phyloP scores from a whole-genome alignment of 495 filamentous ascomycete genomes.

The Penicillium atrosanguineum region DNA sequence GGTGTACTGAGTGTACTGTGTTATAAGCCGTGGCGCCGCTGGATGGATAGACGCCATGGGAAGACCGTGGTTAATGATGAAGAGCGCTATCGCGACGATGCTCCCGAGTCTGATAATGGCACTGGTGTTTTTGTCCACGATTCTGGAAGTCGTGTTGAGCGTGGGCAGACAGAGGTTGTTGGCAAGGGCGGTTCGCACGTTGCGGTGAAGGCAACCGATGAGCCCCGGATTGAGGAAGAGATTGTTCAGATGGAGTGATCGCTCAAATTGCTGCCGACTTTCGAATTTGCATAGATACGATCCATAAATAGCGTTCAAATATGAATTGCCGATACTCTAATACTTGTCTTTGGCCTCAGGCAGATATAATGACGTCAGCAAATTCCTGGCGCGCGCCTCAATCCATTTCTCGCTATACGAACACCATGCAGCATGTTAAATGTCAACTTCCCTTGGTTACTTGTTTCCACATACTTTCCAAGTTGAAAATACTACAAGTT shows the following conservation, averaged over 20 bases:
- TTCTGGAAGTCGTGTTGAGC: neutral
- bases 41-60: conserved; percentile 49
- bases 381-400: too few species aligned
- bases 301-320: neutral
- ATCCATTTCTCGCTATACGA: too few species aligned
- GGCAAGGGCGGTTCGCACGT: conserved; percentile 15
- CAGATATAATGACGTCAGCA: neutral
- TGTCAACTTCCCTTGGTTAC: neutral
- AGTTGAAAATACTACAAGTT: neutral
- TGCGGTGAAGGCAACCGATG: conserved; percentile 15
- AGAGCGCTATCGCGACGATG: conserved; percentile 24
- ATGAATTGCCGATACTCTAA: neutral
- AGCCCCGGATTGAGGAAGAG: conserved; percentile 17
- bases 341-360: neutral
- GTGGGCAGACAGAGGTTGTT: conserved; percentile 5
- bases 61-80: conserved; percentile 23
- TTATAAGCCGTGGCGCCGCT: conserved; percentile 74
- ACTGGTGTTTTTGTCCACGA: neutral
- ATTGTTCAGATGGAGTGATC: conserved; percentile 6
- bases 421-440: too few species aligned
- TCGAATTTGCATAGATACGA: neutral
- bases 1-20: conserved; percentile 67
- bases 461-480: neutral
- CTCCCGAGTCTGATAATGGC: neutral
- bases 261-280: neutral